phyloP scores from a whole-genome alignment of 2,329 filamentous ascomycete genomes.

The Lachnum nothofagi region DNA sequence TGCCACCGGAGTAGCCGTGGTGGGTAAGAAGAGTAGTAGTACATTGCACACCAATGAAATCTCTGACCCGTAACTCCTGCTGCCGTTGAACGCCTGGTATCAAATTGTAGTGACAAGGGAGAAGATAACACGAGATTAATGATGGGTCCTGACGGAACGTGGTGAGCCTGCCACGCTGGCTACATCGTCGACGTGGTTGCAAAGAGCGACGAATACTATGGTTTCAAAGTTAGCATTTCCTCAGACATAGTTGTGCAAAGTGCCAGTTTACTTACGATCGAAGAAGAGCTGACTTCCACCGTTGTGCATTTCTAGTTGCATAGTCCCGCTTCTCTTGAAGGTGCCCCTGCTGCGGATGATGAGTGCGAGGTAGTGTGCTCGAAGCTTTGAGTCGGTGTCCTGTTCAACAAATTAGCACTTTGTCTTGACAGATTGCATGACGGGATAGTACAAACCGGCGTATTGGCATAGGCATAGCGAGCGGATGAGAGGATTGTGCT shows the following conservation, averaged over 20 bases:
- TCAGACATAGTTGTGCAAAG: too few species aligned
- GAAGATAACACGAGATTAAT: conserved; percentile 16
- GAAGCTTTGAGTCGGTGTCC: conserved; percentile 86
- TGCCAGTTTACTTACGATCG: too few species aligned
- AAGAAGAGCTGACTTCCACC: conserved; percentile 88
- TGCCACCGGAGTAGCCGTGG: conserved; percentile 19
- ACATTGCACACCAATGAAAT: conserved; percentile 8
- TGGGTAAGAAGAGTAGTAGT: conserved; percentile 26
- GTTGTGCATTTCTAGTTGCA: conserved; percentile 97
- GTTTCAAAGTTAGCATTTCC: too few species aligned
- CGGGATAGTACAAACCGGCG: too few species aligned
- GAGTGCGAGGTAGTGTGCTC: conserved; percentile 93
- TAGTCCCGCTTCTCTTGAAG: conserved; percentile 96
- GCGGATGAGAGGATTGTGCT: conserved; percentile 86
- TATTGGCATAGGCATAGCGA: conserved; percentile 93
- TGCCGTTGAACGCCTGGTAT: conserved; percentile 27
- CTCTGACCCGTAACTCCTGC: conserved; percentile 2
- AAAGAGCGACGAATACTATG: conserved; percentile 98
- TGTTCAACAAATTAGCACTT: too few species aligned
- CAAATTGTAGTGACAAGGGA: conserved; percentile 13
- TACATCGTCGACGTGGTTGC: conserved; percentile 96
- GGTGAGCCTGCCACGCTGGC: conserved; percentile 66
- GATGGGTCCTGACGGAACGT: conserved; percentile 27
- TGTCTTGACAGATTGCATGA: too few species aligned
- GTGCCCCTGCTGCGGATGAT: conserved; percentile 96